These are phyloP conservation scores for Starmerella sirachaensis DNA, from an alignment of 805 yeast species.

Conservation along the genomic window DNA sequence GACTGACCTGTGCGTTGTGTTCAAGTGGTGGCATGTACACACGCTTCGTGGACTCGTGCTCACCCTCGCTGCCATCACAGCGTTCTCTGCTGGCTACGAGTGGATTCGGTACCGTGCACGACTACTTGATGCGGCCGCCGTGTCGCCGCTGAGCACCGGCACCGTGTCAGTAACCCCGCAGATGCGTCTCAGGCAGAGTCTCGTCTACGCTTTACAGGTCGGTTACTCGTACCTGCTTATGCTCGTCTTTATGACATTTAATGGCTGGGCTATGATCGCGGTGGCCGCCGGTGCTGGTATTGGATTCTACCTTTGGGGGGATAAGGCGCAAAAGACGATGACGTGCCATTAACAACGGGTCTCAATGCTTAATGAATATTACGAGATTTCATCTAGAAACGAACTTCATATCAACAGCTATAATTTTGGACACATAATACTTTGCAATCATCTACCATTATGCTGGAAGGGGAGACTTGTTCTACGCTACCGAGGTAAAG, in stretches of 20 bases:
- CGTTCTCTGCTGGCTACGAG: constrained; percentile 50
- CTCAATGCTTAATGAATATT: no score
- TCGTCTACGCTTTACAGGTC: constrained; percentile 24
- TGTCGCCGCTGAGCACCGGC: constrained; percentile 1
- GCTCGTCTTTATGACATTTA: constrained; percentile 79
- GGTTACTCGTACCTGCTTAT: constrained; percentile 38
- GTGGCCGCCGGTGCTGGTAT: constrained; percentile 59
- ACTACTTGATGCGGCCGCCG: constrained; percentile 14
- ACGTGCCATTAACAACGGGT: constrained; percentile 19
- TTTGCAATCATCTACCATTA: no score
- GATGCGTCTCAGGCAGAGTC: constrained; percentile 11
- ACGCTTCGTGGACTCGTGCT: constrained; percentile 40
- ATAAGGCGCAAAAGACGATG: constrained; percentile 19
- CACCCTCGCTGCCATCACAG: constrained; percentile 39
- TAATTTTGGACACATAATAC: no score
- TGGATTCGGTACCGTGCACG: constrained; percentile 32
- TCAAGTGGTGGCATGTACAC: constrained; percentile 68
- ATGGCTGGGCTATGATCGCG: constrained; percentile 69
- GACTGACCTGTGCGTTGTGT: constrained; percentile 58
- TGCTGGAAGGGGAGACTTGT: no score
- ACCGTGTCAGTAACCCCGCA: neutral
- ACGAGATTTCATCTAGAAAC: no score
- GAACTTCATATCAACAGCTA: no score
- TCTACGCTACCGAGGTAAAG: neutral
- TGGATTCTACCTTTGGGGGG: constrained; percentile 53